Conservation (phyloP, 352 stramenopile genomes). For the Pseudoperonospora humuli region DNA sequence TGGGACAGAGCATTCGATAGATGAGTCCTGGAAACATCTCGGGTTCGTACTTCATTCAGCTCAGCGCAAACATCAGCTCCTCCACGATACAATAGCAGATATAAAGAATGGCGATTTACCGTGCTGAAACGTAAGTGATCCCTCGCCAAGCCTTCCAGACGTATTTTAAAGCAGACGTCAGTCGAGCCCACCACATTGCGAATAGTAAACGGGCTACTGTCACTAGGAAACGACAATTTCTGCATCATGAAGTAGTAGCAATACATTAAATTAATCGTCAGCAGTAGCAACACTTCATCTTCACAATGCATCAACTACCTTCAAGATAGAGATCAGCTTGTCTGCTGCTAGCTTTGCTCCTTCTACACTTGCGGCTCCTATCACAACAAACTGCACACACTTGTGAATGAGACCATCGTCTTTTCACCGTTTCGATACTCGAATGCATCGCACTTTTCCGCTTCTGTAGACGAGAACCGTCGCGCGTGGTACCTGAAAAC, state of each 20-base stretch:
- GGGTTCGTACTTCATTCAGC: constrained; percentile 89
- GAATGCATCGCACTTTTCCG: constrained; percentile 38
- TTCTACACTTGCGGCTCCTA: constrained; percentile 37
- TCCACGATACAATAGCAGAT: not conserved
- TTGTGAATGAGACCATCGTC: not conserved
- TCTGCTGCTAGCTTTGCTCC: constrained; percentile 36
- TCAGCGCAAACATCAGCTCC: not conserved
- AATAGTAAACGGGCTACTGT: constrained; percentile 38
- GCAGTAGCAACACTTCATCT: not conserved
- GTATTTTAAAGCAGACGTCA: constrained; percentile 85
- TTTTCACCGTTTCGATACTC: not conserved
- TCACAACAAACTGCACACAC: constrained; percentile 48
- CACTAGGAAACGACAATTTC: constrained; percentile 52
- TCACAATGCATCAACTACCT: constrained; percentile 18
- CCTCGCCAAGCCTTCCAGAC: constrained; percentile 59
- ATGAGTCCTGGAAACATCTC: constrained; percentile 99
- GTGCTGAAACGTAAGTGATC: constrained; percentile 60
- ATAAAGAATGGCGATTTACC: constrained; percentile 22
- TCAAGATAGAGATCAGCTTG: constrained; percentile 51
- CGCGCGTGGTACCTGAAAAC: constrained; percentile 46
- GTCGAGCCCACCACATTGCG: constrained; percentile 88
- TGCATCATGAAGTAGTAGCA: constrained; percentile 7
- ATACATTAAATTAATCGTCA: not conserved
- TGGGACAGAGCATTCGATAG: constrained; percentile 95
- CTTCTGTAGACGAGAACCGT: constrained; percentile 58